Percentiles rank a stretch among this genome's conserved stretches.
Evolutionary conservation across 2,329 filamentous ascomycete species (phyloP).

Genomic region (Fusarium oxysporum): DNA sequence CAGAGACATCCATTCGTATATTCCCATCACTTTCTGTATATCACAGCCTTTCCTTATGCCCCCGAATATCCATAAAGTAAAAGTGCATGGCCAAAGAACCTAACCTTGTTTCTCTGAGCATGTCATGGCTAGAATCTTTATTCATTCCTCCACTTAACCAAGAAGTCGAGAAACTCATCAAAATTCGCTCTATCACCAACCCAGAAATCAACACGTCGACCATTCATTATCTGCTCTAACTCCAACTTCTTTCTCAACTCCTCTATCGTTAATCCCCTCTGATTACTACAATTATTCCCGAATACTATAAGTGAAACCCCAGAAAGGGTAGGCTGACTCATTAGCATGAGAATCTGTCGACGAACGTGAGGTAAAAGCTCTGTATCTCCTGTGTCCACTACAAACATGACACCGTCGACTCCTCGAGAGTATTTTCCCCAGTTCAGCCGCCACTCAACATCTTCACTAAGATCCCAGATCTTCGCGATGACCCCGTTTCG

Average conservation of each 20-base stretch:
- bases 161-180: not conserved
- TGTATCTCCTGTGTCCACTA: not conserved
- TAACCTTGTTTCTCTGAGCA: too few species aligned
- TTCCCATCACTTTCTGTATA: too few species aligned
- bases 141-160: too few species aligned
- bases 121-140: too few species aligned
- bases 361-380: not conserved
- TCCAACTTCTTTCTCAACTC: not conserved
- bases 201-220: not conserved
- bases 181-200: not conserved
- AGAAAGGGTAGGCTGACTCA: not conserved
- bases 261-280: not conserved
- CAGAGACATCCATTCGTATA: too few species aligned
- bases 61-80: too few species aligned
- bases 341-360: not conserved
- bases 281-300: not conserved
- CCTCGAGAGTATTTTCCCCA: not conserved
- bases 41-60: too few species aligned
- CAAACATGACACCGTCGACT: not conserved
- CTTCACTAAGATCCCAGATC: not conserved
- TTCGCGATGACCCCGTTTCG: not conserved
- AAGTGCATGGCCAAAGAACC: too few species aligned
- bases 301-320: not conserved
- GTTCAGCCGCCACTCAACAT: not conserved
- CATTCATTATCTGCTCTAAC: not conserved